Conservation (phyloP, 2,329 filamentous ascomycete species). For the Paecilomyces niveus region DNA sequence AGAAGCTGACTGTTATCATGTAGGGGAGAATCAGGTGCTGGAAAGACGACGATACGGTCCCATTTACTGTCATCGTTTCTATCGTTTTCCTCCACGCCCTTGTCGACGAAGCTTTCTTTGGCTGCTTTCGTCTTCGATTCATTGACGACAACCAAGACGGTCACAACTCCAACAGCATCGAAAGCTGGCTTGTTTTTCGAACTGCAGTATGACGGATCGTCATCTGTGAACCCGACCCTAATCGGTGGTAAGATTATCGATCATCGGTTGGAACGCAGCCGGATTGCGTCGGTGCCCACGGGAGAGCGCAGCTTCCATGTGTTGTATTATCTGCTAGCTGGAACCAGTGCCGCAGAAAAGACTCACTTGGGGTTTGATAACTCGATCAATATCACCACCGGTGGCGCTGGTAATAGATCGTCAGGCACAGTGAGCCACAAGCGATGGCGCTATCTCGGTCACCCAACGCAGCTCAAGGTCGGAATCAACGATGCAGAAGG, state of each 20-base stretch:
- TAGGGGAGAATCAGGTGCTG: slow-evolving; percentile 91
- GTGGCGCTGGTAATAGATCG: slow-evolving; percentile 43
- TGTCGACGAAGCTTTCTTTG: slow-evolving; percentile 87
- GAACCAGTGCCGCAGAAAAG: slow-evolving; percentile 86
- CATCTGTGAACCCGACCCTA: slow-evolving; percentile 74
- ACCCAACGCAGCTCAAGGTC: slow-evolving; percentile 93
- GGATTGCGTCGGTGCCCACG: slow-evolving; percentile 85
- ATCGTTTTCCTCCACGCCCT: slow-evolving; percentile 81
- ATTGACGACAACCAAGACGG: slow-evolving; percentile 92
- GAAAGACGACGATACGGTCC: slow-evolving; percentile 89
- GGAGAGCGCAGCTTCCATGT: slow-evolving; percentile 96
- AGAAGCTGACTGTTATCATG: slow-evolving; percentile 20
- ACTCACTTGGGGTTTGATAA: slow-evolving; percentile 66
- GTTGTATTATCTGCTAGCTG: slow-evolving; percentile 88
- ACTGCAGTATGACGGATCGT: slow-evolving; percentile 88
- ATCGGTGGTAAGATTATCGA: slow-evolving; percentile 93
- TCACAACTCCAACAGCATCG: slow-evolving; percentile 89
- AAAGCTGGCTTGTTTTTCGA: slow-evolving; percentile 95
- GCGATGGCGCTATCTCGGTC: slow-evolving; percentile 92
- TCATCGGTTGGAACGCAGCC: slow-evolving; percentile 83
- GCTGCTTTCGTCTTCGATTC: slow-evolving; percentile 94
- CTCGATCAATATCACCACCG: slow-evolving; percentile 29
- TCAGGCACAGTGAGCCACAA: slow-evolving; percentile 56
- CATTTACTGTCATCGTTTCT: slow-evolving; percentile 82
- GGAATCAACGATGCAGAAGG: slow-evolving; percentile 94